Percentiles rank a stretch among this genome's conserved stretches.
Evolutionary conservation across 2,329 filamentous ascomycete genomes (phyloP).

Genomic region (Shiraia sp.): DNA sequence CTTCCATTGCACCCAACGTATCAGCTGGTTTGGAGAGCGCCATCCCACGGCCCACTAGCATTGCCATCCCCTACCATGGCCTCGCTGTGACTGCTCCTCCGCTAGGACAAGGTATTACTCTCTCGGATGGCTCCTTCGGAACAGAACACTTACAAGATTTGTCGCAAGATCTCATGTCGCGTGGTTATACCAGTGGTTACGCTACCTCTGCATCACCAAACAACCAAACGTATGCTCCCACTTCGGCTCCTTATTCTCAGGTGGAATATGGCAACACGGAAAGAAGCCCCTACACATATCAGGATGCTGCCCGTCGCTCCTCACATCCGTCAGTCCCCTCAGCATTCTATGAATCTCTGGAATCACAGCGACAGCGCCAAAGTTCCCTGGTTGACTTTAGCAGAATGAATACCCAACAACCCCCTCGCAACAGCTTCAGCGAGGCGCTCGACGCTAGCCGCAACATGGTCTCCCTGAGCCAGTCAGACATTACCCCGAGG

Average conservation of each 20-base stretch:
- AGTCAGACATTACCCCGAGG: slow-evolving; percentile 72
- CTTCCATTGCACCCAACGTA: slow-evolving; percentile 64
- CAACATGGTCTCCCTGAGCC: slow-evolving; percentile 93
- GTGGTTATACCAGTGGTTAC: slow-evolving; percentile 71
- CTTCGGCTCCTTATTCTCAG: slow-evolving; percentile 72
- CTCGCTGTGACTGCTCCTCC: slow-evolving; percentile 75
- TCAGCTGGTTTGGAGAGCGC: slow-evolving; percentile 45
- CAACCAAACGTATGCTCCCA: slow-evolving; percentile 67
- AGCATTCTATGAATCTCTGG: slow-evolving; percentile 53
- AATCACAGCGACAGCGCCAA: slow-evolving; percentile 56
- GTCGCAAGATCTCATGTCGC: slow-evolving; percentile 76
- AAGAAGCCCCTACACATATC: slow-evolving; percentile 60
- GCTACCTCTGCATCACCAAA: slow-evolving; percentile 71
- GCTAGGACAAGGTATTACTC: slow-evolving; percentile 69
- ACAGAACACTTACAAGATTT: slow-evolving; percentile 70
- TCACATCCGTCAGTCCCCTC: slow-evolving; percentile 81
- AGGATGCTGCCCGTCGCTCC: slow-evolving; percentile 67
- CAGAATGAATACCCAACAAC: slow-evolving; percentile 61
- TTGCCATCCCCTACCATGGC: slow-evolving; percentile 72
- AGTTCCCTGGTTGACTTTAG: slow-evolving; percentile 68
- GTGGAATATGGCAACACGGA: slow-evolving; percentile 68
- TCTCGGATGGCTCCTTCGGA: slow-evolving; percentile 64
- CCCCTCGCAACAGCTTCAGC: slow-evolving; percentile 71
- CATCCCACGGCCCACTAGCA: slow-evolving; percentile 63
- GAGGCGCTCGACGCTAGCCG: slow-evolving; percentile 92